Conservation (phyloP, 2,329 filamentous ascomycete genomes). For the Allantophomopsis lycopodina region DNA sequence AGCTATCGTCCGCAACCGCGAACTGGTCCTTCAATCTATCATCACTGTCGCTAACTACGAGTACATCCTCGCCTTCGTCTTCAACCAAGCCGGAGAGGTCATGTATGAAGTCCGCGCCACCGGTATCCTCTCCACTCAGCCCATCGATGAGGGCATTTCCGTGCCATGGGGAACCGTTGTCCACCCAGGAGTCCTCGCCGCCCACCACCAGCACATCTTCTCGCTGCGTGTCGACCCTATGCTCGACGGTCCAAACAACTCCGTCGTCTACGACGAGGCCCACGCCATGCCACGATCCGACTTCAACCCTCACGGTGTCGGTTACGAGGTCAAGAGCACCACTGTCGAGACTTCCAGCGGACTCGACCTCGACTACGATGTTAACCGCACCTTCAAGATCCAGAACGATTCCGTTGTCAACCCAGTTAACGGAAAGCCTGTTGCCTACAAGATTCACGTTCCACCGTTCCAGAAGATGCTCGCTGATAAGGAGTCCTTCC, state of each 20-base stretch:
- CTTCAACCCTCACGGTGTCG: constrained; percentile 35
- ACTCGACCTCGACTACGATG: constrained; percentile 30
- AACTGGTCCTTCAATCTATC: constrained; percentile 55
- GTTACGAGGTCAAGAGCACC: constrained; percentile 33
- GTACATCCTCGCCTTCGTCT: constrained; percentile 59
- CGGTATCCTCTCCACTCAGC: constrained; percentile 53
- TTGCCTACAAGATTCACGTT: constrained; percentile 40
- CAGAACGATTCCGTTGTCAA: constrained; percentile 36
- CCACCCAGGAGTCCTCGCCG: constrained; percentile 53
- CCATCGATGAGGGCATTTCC: constrained; percentile 48
- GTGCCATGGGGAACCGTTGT: constrained; percentile 57
- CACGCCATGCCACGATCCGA: constrained; percentile 42
- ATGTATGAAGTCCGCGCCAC: constrained; percentile 56
- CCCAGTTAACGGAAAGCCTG: constrained; percentile 35
- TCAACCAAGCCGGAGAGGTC: constrained; percentile 57
- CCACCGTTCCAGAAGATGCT: constrained; percentile 45
- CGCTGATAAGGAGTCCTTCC: constrained; percentile 29
- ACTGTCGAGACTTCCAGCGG: constrained; percentile 29
- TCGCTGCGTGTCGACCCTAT: constrained; percentile 50
- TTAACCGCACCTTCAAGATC: constrained; percentile 43
- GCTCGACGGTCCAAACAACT: constrained; percentile 40
- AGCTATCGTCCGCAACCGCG: constrained; percentile 46
- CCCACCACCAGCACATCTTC: constrained; percentile 69
- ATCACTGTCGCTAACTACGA: constrained; percentile 63
- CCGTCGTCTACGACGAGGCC: constrained; percentile 41